These are phyloP conservation scores for Epichloe gansuensis DNA, from an alignment of 2,329 filamentous ascomycete genomes.

Conservation along the genomic window DNA sequence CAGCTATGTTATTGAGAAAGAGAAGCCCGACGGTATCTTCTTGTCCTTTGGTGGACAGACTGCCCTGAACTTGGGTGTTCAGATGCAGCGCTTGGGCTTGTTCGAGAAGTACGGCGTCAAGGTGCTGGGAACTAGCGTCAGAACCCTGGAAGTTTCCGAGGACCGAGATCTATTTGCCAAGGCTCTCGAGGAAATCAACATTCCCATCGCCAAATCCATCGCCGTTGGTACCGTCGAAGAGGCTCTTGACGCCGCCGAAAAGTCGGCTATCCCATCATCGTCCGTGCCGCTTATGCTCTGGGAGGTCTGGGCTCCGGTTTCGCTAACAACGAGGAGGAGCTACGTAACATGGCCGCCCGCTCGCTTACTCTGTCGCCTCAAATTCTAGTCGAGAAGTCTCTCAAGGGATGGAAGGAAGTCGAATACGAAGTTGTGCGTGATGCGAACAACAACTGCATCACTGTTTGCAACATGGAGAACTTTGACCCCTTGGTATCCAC, in stretches of 20 bases:
- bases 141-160: constrained; percentile 87
- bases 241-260: constrained; percentile 74
- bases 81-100: constrained; percentile 92
- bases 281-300: constrained; percentile 90
- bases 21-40: constrained; percentile 93
- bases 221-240: constrained; percentile 87
- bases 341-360: constrained; percentile 83
- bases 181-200: constrained; percentile 92
- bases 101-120: constrained; percentile 93
- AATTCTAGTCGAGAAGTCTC: constrained; percentile 94
- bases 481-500: constrained; percentile 94
- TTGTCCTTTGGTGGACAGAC: constrained; percentile 96
- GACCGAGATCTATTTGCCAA: constrained; percentile 94
- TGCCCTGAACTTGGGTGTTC: constrained; percentile 87
- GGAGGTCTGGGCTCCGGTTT: constrained; percentile 95
- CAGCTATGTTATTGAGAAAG: constrained; percentile 91
- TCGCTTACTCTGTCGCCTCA: constrained; percentile 90
- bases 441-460: constrained; percentile 97
- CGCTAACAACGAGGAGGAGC: constrained; percentile 84
- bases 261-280: constrained; percentile 94
- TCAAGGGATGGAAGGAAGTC: constrained; percentile 99
- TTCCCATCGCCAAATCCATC: constrained; percentile 92
- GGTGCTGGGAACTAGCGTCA: constrained; percentile 88
- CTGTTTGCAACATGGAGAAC: constrained; percentile 76
- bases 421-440: constrained; percentile 98